Conservation (phyloP, 495 filamentous ascomycete species). For the Penicillium paradoxum region DNA sequence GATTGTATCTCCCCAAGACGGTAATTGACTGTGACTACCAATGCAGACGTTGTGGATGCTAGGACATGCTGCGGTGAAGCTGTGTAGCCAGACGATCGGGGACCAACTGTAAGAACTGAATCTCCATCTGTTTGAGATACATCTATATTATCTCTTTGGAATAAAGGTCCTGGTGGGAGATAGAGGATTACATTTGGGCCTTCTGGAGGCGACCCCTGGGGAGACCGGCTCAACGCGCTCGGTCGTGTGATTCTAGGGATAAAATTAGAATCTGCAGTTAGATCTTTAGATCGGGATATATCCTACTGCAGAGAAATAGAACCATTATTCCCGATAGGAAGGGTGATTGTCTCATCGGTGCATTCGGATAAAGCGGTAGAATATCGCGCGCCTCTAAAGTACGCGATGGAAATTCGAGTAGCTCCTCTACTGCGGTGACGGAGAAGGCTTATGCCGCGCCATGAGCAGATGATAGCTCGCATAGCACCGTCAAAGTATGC, state of each 20-base stretch:
- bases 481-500: slow-evolving; percentile 4
- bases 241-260: slow-evolving; percentile 26
- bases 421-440: not conserved
- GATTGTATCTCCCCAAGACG: slow-evolving; percentile 39
- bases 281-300: not conserved
- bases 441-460: not conserved
- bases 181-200: slow-evolving; percentile 34
- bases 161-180: slow-evolving; percentile 37
- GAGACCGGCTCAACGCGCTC: not conserved
- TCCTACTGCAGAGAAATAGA: slow-evolving; percentile 27
- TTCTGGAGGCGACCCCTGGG: not conserved
- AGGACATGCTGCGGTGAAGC: slow-evolving; percentile 22
- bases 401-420: not conserved
- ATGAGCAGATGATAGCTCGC: slow-evolving; percentile 6
- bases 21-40: slow-evolving; percentile 40
- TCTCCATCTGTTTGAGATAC: too few species aligned
- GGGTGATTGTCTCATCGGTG: slow-evolving; percentile 13
- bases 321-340: slow-evolving; percentile 36
- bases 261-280: not conserved
- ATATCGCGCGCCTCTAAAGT: not conserved
- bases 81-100: too few species aligned
- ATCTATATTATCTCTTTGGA: slow-evolving; percentile 1
- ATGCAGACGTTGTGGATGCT: slow-evolving; percentile 27
- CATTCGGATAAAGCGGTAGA: slow-evolving; percentile 6
- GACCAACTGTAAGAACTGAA: not conserved